Base-by-base conservation (phyloP, 2,329 filamentous ascomycete species). In the Hypoxylon sp. region DNA sequence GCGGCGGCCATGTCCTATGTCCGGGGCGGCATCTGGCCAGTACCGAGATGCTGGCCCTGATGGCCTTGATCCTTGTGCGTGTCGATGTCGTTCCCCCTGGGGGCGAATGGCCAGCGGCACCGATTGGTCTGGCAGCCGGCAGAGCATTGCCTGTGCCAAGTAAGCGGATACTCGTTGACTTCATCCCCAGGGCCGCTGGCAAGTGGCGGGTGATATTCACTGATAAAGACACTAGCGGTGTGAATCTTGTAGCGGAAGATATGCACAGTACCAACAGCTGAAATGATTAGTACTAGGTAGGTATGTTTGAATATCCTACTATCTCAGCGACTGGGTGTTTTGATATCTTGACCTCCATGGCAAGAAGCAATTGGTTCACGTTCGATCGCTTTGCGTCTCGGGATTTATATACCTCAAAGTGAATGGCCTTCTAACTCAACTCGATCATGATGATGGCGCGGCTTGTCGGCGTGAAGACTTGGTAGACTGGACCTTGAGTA, bases 11-110 rank as follows among this genome's bases (percentile, higher is more conserved):
- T 19, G 55, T 71, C 10, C 32, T 69, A 21, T 72, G 68, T 45
- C 68, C 65, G 5, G 68, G 68, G 6, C 68, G 70, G 10, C 68
- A 71, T 46, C 62, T 71, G 43, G 65, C 67, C 14, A 69, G 57
- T 45, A 71, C 70, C 10, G 68, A 72, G 38, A 61, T 69, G 32
- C 43, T 71, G 46, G 56, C 68, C 3, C 49, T 72, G n/a, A 17
- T 64, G 21, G 68, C 68, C 48, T 51, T 72, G 38, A 41, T 70
- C 4, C 61, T 72, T 17, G 60, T 61, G 6, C 49, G 70, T 13
- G 63, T 70, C 28, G 68, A 70, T 32, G 52, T 69, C 6, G 41
- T 56, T 5, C 68, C 68, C 5, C 38, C 53, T 13, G 50, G 13
- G 10, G 70, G 68, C 0, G 41, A 59, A 51, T 70, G 70, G 70